Evolutionary conservation across 495 filamentous ascomycete species (phyloP).

Genomic region (Xylaria longipes): DNA sequence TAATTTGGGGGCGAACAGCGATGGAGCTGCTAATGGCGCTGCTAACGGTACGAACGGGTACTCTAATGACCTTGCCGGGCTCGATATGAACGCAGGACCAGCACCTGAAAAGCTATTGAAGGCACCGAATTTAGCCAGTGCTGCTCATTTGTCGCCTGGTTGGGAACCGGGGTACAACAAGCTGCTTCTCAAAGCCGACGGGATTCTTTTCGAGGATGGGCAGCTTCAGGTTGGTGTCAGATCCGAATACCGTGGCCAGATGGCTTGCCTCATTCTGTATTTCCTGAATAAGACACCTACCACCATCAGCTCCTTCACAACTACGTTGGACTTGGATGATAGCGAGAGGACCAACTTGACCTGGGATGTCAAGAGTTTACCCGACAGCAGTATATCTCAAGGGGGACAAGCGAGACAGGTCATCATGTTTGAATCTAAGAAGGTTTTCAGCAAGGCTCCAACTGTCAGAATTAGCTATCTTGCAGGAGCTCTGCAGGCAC

Average conservation of each 20-base stretch:
- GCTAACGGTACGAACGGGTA: conserved; percentile 62
- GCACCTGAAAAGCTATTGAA: conserved; percentile 64
- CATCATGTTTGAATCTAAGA: conserved; percentile 87
- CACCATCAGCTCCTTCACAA: conserved; percentile 86
- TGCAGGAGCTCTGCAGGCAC: conserved; percentile 89
- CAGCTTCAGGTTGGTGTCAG: conserved; percentile 94
- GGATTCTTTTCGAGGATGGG: conserved; percentile 90
- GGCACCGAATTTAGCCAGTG: conserved; percentile 85
- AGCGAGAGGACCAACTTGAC: conserved; percentile 71
- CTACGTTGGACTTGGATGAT: conserved; percentile 82
- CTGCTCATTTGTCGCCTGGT: conserved; percentile 89
- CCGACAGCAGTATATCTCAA: conserved; percentile 79
- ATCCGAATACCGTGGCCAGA: conserved; percentile 89
- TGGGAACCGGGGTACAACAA: conserved; percentile 93
- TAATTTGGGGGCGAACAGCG: conserved; percentile 60
- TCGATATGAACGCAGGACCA: conserved; percentile 71
- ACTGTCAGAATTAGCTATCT: conserved; percentile 95
- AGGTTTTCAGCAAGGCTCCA: conserved; percentile 81
- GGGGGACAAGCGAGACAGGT: conserved; percentile 88
- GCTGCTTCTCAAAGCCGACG: conserved; percentile 79
- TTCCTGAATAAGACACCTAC: conserved; percentile 91
- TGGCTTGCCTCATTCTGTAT: conserved; percentile 94
- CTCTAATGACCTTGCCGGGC: conserved; percentile 74
- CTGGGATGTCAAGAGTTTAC: conserved; percentile 83
- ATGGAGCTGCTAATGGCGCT: conserved; percentile 60